These are phyloP conservation scores for rapeseed (Brassica napus) DNA, from an alignment of 345 rosid species.

Conservation along the genomic window DNA sequence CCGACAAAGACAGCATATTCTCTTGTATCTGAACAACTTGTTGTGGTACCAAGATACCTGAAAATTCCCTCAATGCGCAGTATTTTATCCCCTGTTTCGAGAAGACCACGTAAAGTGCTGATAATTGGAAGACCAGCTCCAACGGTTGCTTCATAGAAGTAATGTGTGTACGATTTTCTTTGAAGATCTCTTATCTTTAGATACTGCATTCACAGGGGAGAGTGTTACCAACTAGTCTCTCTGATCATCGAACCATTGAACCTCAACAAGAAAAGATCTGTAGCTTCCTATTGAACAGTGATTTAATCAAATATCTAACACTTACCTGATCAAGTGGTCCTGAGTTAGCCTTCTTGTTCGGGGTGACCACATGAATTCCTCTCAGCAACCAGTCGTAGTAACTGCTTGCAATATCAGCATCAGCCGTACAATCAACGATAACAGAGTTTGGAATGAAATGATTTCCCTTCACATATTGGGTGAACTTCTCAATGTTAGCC, in stretches of 20 bases:
- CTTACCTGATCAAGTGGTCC: conserved; percentile 93
- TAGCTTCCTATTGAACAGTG: conserved; percentile 8
- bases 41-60: conserved; percentile 49
- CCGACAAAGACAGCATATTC: neutral
- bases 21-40: neutral
- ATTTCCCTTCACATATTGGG: conserved; percentile 66
- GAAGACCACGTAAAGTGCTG: conserved; percentile 94
- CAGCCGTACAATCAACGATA: conserved; percentile 93
- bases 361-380: conserved; percentile 93
- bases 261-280: conserved; percentile 3
- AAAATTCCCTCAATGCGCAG: conserved; percentile 90
- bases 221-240: conserved; percentile 17
- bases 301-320: neutral
- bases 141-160: conserved; percentile 98
- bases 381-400: conserved; percentile 76
- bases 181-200: conserved; percentile 87
- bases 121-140: conserved; percentile 99
- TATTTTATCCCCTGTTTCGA: conserved; percentile 96
- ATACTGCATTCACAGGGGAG: conserved; percentile 54
- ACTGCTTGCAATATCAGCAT: conserved; percentile 67
- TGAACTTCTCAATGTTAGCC: conserved; percentile 37
- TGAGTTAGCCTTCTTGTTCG: conserved; percentile 94
- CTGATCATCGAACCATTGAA: neutral
- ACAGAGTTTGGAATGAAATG: conserved; percentile 90
- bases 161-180: conserved; percentile 93